Conservation (phyloP, 495 filamentous ascomycete species). For the Neurospora tetrasperma region DNA sequence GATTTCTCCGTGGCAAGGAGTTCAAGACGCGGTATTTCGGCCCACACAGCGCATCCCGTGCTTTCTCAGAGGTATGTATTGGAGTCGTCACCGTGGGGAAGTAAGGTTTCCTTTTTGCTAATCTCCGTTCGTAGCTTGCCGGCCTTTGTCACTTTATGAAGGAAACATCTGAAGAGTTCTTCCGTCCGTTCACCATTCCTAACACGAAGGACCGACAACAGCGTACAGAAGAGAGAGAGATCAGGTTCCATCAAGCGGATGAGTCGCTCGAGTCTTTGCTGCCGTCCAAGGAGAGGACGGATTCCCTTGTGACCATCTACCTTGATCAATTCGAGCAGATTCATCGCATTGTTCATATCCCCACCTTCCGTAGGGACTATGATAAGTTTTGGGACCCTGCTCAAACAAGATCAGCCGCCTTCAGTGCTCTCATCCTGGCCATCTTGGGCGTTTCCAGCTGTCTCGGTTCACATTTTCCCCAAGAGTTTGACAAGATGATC, state of each 20-base stretch:
- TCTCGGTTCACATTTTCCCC: constrained; percentile 19
- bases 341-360: constrained; percentile 37
- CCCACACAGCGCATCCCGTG: constrained; percentile 36
- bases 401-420: constrained; percentile 30
- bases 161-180: constrained; percentile 34
- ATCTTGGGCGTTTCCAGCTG: constrained; percentile 33
- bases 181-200: constrained; percentile 27
- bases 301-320: constrained; percentile 30
- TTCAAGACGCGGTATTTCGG: constrained; percentile 42
- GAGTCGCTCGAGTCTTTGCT: constrained; percentile 29
- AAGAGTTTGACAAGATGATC: constrained; percentile 29
- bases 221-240: constrained; percentile 26
- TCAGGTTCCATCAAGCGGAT: constrained; percentile 21
- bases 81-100: not conserved
- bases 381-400: constrained; percentile 33
- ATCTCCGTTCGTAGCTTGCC: constrained; percentile 21
- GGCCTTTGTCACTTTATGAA: constrained; percentile 38
- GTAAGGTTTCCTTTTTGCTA: constrained; percentile 3
- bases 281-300: constrained; percentile 27
- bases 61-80: constrained; percentile 25
- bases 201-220: constrained; percentile 26
- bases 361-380: constrained; percentile 34
- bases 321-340: constrained; percentile 37
- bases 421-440: constrained; percentile 34
- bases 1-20: constrained; percentile 29